Conservation (phyloP, 1,284 basidiomycete species). For the Ceratobasidium sp. region DNA sequence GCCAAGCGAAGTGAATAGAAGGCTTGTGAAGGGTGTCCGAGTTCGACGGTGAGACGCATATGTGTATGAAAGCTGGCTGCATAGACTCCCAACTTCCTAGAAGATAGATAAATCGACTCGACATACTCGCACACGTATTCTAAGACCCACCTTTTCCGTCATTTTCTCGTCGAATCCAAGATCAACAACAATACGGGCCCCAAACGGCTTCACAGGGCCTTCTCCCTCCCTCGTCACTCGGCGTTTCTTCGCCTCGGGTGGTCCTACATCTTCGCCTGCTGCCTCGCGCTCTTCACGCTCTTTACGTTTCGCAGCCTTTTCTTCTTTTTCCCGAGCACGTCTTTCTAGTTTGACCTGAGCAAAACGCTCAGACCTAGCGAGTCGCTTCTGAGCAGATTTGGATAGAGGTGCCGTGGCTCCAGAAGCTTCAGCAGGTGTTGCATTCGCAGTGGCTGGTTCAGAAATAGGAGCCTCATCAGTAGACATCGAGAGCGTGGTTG, state of each 20-base stretch:
- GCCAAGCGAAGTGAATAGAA: constrained; percentile 83
- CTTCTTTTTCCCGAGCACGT: constrained; percentile 74
- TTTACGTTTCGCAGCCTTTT: constrained; percentile 61
- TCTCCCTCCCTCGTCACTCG: constrained; percentile 47
- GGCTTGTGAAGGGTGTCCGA: constrained; percentile 70
- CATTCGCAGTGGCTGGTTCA: not conserved
- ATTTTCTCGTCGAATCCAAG: constrained; percentile 95
- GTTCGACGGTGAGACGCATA: constrained; percentile 88
- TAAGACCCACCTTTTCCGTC: constrained; percentile 82
- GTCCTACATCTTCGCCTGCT: constrained; percentile 66
- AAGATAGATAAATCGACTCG: not conserved
- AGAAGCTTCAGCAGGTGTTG: constrained; percentile 11
- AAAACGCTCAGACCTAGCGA: constrained; percentile 71
- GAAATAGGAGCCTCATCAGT: constrained; percentile 48
- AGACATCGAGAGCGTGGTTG: constrained; percentile 12
- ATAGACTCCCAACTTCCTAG: constrained; percentile 89
- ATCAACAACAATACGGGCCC: constrained; percentile 86
- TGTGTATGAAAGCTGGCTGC: constrained; percentile 87
- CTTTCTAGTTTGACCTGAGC: constrained; percentile 79
- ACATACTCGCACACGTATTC: not conserved
- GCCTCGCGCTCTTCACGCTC: constrained; percentile 48
- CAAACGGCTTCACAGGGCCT: constrained; percentile 63
- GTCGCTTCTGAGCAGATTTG: constrained; percentile 84
- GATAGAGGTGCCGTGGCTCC: constrained; percentile 59
- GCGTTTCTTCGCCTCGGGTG: constrained; percentile 60